Evolutionary conservation across 352 stramenopile genomes (phyloP), one percentile per base, ranked within the genome.

Genomic region (Pythium periplocum): DNA sequence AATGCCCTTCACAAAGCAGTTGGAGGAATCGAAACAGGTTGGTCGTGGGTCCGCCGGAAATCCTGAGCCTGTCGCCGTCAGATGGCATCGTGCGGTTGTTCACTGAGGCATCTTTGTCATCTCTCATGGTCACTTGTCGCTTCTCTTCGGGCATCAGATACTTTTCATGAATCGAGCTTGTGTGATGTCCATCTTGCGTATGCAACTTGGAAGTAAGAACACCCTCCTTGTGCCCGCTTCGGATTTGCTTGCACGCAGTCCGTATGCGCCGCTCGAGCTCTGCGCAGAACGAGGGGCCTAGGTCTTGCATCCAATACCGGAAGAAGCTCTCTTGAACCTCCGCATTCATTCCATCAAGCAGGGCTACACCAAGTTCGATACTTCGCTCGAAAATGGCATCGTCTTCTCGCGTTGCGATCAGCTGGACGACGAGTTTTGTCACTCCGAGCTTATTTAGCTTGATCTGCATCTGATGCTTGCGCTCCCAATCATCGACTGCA

Each of bases 321-420:
- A 73, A 76, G 45, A 90, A 90, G 31, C 57, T 81, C 40, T 90
- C 79, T 57, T 90, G 79, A 1, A 90, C 79, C 53, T 86, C 69
- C 1, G 79, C 75, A 46, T 90, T 90, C 77, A 90, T 88, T 3
- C 77, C 79, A 55, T 88, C 73, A 26, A 90, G 51, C 3, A 90
- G 56, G 7, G 79, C 75, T 9, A 90, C 75, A 7, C 79, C 79
- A 30, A 90, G 68, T 38, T 80, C 61, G 41, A 90, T 71, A 57
- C 74, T 73, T 26, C 65, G 78, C 11, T 68, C 59, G 61, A 88
- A 84, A 8, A 90, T 46, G 4, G 64, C 53, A 17, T 84, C 73
- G 39, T 85, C 78, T 9, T 86, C 75, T 12, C 75, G 56, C 2
- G 54, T 71, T 17, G 75, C 56, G 33, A 90, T 78, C 12, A 90